Conservation (phyloP, 495 filamentous ascomycete genomes). For the Neurospora sp. region DNA sequence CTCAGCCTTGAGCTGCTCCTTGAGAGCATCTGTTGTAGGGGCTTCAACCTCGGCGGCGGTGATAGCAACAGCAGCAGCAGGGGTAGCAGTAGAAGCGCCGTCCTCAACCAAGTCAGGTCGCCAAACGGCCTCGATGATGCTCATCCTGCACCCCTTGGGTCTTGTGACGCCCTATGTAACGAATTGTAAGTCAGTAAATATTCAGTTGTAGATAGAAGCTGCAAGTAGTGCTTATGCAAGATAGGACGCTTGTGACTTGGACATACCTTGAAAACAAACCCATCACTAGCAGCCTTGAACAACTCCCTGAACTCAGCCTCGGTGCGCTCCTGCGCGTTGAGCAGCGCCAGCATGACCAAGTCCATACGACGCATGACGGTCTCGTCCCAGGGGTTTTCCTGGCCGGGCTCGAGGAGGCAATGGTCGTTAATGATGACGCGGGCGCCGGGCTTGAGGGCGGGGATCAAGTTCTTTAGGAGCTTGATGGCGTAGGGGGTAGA, state of each 20-base stretch:
- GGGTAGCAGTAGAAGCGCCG: not conserved
- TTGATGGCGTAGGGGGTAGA: conserved; percentile 46
- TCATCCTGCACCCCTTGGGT: conserved; percentile 36
- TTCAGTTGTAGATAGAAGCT: not conserved
- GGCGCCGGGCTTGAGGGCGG: conserved; percentile 45
- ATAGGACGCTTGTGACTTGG: not conserved
- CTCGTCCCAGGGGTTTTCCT: conserved; percentile 40
- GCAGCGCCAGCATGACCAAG: conserved; percentile 42
- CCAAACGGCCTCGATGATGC: conserved; percentile 43
- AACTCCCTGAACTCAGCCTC: conserved; percentile 37
- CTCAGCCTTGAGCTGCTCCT: not conserved
- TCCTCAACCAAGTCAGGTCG: conserved; percentile 12
- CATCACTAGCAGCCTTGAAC: conserved; percentile 33
- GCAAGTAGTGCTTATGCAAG: not conserved
- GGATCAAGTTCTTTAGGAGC: conserved; percentile 42
- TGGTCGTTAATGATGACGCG: conserved; percentile 44
- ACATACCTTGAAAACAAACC: conserved; percentile 36
- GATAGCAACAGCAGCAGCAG: not conserved
- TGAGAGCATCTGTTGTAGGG: not conserved
- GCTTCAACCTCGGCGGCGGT: not conserved
- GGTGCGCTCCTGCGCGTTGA: conserved; percentile 46
- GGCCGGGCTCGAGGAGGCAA: conserved; percentile 34
- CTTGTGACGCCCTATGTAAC: conserved; percentile 25
- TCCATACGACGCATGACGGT: conserved; percentile 45
- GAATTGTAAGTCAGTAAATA: conserved; percentile 2